Evolutionary conservation across 192 early-diverging fungal genomes (phyloP).

Genomic region (Spizellomyces sp.): DNA sequence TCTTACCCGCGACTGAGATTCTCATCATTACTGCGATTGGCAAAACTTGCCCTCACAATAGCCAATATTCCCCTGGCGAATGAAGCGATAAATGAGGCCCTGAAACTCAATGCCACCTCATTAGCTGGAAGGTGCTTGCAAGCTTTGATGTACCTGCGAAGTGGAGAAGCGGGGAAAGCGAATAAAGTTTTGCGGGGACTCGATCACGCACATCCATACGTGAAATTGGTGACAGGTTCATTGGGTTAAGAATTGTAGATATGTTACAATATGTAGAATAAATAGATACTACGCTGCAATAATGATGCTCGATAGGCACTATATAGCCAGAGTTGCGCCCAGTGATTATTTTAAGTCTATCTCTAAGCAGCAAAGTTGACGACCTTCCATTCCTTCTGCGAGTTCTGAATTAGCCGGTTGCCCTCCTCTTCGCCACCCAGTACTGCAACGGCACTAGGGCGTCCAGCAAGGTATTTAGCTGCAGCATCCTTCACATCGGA

Average conservation of each 20-base stretch:
- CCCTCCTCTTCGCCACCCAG: slow-evolving; percentile 7
- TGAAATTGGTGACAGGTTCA: background rate
- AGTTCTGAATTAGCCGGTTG: background rate
- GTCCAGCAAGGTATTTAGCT: slow-evolving; percentile 54
- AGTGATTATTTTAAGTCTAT: no score
- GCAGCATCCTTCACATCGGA: slow-evolving; percentile 75
- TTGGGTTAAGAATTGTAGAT: no score
- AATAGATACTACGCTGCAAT: no score
- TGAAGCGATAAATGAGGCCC: slow-evolving; percentile 5
- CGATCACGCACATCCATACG: background rate
- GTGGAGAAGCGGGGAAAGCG: slow-evolving; percentile 7
- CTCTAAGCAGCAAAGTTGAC: background rate
- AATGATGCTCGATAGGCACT: no score
- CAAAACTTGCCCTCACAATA: no score
- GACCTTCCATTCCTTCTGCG: background rate
- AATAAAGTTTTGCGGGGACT: slow-evolving; percentile 4
- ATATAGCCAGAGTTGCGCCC: no score
- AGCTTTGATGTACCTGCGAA: background rate
- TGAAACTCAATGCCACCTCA: slow-evolving; percentile 2
- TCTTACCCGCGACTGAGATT: no score
- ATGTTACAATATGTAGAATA: no score
- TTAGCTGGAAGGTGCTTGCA: slow-evolving; percentile 23
- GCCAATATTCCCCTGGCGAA: no score
- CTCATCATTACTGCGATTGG: no score
- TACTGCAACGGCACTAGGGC: slow-evolving; percentile 15